These are phyloP conservation scores for Sporothrix curviconia DNA, from an alignment of 2,329 filamentous ascomycete species.

Conservation along the genomic window DNA sequence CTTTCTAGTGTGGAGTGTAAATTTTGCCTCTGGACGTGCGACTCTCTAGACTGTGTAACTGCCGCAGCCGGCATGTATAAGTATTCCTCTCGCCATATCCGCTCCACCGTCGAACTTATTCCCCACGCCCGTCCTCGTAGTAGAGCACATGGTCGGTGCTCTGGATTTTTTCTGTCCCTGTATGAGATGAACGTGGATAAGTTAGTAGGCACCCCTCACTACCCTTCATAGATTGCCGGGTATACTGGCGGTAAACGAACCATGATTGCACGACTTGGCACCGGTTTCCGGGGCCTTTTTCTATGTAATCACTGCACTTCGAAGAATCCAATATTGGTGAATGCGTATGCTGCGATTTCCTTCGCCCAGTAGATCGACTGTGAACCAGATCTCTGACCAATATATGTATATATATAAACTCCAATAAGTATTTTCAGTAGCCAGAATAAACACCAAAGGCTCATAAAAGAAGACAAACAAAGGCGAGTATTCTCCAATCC, in stretches of 20 bases:
- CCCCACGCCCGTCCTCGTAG: background rate
- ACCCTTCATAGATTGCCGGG: conserved; percentile 6
- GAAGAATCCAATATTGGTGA: background rate
- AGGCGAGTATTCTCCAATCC: background rate
- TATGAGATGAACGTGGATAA: background rate
- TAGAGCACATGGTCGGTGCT: background rate
- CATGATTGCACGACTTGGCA: conserved; percentile 1
- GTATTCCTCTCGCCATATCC: background rate
- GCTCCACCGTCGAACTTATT: background rate
- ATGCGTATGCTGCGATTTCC: background rate
- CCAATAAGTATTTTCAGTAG: too few relatives aligned
- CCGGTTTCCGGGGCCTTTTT: too few relatives aligned
- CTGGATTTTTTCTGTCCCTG: background rate
- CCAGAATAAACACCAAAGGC: too few relatives aligned
- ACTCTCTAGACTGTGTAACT: too few relatives aligned
- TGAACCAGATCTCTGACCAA: background rate
- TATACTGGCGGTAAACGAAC: background rate
- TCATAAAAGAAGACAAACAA: background rate
- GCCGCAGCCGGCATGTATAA: background rate
- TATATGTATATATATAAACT: background rate
- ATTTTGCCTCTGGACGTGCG: too few relatives aligned
- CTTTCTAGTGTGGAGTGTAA: too few relatives aligned
- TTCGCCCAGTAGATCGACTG: background rate
- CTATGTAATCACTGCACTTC: too few relatives aligned
- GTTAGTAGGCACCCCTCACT: background rate